Percentiles rank a stretch among this genome's conserved stretches.
These are phyloP conservation scores for Suhomyces yuchorum DNA, from an alignment of 1,139 yeast genomes.

Conservation along the genomic window DNA sequence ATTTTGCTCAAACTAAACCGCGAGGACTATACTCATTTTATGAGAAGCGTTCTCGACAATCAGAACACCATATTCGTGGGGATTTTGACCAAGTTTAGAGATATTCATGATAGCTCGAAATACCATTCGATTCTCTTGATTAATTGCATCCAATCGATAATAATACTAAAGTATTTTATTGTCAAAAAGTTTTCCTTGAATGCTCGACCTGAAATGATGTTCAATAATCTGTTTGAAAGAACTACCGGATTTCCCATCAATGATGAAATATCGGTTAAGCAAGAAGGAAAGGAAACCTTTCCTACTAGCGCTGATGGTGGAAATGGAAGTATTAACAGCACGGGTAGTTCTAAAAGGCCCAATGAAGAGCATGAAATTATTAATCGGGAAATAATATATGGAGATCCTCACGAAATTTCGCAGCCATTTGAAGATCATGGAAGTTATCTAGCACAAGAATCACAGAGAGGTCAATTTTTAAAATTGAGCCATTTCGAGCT, in stretches of 20 bases:
- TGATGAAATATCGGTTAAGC: slow-evolving; percentile 1
- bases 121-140: slow-evolving; percentile 26
- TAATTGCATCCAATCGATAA: slow-evolving; percentile 34
- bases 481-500: slow-evolving; percentile 31
- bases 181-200: slow-evolving; percentile 20
- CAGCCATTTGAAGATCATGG: slow-evolving; percentile 1
- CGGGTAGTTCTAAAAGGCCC: not conserved
- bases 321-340: not conserved
- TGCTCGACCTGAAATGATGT: slow-evolving; percentile 2
- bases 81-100: slow-evolving; percentile 24
- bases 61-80: slow-evolving; percentile 38
- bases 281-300: slow-evolving; percentile 1
- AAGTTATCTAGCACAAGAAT: not conserved
- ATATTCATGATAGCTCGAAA: slow-evolving; percentile 15
- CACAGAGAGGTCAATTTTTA: slow-evolving; percentile 11
- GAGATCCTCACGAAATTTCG: slow-evolving; percentile 5
- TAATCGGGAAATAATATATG: slow-evolving; percentile 21
- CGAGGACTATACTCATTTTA: slow-evolving; percentile 18
- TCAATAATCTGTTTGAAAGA: slow-evolving; percentile 6
- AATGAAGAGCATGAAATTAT: slow-evolving; percentile 11
- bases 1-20: slow-evolving; percentile 21
- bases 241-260: not conserved
- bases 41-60: slow-evolving; percentile 27
- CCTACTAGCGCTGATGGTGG: not conserved
- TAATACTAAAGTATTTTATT: slow-evolving; percentile 35